phyloP scores from a whole-genome alignment of 2,329 filamentous ascomycete species.

The Tolypocladium guangdongense region DNA sequence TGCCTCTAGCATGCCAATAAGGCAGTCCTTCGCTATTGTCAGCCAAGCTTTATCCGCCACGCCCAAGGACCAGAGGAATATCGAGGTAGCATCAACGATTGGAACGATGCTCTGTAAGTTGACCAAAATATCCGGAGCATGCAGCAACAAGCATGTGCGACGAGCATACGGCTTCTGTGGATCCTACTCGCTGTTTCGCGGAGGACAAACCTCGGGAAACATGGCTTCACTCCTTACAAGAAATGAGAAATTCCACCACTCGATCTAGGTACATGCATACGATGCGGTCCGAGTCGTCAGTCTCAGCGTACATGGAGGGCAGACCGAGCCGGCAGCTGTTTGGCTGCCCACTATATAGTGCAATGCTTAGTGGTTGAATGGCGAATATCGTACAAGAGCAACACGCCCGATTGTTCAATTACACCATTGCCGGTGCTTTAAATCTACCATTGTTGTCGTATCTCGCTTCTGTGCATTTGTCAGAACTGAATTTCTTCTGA shows the following conservation, averaged over 20 bases:
- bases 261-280: neutral
- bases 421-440: slow-evolving; percentile 23
- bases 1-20: slow-evolving; percentile 11
- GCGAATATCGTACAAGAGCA: neutral
- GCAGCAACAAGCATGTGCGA: neutral
- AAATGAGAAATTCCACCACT: too few relatives aligned
- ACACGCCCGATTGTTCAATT: neutral
- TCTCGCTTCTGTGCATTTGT: slow-evolving; percentile 29
- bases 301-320: neutral
- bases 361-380: neutral
- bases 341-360: neutral
- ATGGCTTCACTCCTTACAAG: neutral
- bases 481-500: slow-evolving; percentile 14
- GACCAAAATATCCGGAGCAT: too few relatives aligned
- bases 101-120: too few relatives aligned
- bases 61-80: neutral
- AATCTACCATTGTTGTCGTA: slow-evolving; percentile 36
- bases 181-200: too few relatives aligned
- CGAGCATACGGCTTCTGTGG: too few relatives aligned
- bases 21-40: slow-evolving; percentile 6
- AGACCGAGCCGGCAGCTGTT: neutral
- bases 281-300: neutral
- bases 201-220: too few relatives aligned
- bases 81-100: neutral
- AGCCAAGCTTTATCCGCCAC: neutral